Percentiles rank a stretch among this genome's conserved stretches.
These are phyloP conservation scores for Chrysoporthe cubensis DNA, from an alignment of 2,329 filamentous ascomycete genomes.

Conservation along the genomic window DNA sequence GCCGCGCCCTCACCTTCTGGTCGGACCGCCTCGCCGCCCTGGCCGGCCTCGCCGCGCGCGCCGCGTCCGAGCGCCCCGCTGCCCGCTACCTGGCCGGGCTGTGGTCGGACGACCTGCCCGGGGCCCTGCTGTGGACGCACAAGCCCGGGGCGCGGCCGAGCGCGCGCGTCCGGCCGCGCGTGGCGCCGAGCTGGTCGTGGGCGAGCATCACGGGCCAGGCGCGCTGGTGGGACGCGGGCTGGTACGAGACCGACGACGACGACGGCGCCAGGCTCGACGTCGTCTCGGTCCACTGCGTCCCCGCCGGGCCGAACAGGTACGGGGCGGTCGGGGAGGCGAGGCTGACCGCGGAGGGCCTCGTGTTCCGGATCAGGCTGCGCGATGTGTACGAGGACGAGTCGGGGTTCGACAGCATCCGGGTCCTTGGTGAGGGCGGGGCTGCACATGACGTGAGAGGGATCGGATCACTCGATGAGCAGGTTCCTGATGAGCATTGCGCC, in stretches of 20 bases:
- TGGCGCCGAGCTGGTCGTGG: constrained; percentile 12
- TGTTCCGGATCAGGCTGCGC: too few relatives aligned
- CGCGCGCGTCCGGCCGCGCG: background rate
- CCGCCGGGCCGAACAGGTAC: too few relatives aligned
- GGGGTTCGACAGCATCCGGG: too few relatives aligned
- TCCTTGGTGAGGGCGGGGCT: too few relatives aligned
- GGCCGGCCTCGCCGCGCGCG: background rate
- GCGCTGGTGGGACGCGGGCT: background rate
- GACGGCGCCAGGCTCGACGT: too few relatives aligned
- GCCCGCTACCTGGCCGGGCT: background rate
- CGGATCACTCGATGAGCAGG: too few relatives aligned
- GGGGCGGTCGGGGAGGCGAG: too few relatives aligned
- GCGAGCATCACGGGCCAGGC: background rate
- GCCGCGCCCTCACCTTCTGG: background rate
- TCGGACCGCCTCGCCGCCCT: background rate
- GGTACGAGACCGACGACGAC: background rate
- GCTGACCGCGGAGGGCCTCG: too few relatives aligned
- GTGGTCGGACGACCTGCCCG: background rate
- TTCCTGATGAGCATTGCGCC: too few relatives aligned
- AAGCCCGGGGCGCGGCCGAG: background rate
- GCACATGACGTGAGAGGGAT: too few relatives aligned
- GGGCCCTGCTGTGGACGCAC: background rate
- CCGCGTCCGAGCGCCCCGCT: background rate
- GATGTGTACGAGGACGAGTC: too few relatives aligned
- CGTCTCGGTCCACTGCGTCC: too few relatives aligned